Base-by-base conservation (phyloP, 176 grass and related monocot species). In the Thinopyrum elongatum region DNA sequence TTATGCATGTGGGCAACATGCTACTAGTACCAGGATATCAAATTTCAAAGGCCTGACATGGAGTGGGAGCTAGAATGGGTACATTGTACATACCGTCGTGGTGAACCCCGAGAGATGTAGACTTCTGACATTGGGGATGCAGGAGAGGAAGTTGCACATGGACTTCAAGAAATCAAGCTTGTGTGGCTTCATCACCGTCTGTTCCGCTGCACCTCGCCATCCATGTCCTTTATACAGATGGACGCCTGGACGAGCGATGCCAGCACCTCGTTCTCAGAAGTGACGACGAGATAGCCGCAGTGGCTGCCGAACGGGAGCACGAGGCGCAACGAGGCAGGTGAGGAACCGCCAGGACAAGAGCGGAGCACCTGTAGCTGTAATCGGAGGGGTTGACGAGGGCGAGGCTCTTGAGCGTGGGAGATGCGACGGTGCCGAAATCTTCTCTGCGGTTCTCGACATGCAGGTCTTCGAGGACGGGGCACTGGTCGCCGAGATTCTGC, bases 401-500 rank as follows among this genome's bases (percentile, higher is more conserved):
- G 7, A 86, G 65, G 30, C 3, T 59, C 65, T 3, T 86, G 47
- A 86, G 84, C 25, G 75, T 44, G 17, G 11, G 49, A 21, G 53
- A 67, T 26, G 65, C 26, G 84, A 86, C 9, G 44, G 13, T 1
- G 13, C 44, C 4, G 44, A 47, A 47, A 14, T 15, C 13, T 47
- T 47, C 13, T 47, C 1, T 15, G 44, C 44, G 15, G 13, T 15
- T 47, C 44, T 47, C 44, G 49, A 86, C 8, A 17, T 42, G 25
- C 49, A 86, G 25, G 25, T 86, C 65, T 16, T 86, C 76, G 17
- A 85, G 73, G n/a, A 67, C 72, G 29, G 60, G 73, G 61, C 47
- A 46, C 1, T 39, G 14, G n/a, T 7, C 3, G 42, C 13, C 26
- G 73, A 85, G 60, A 0, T n/a, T 2, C 22, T 35, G 8, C n/a